Conservation (phyloP, 2,329 filamentous ascomycete genomes). For the Talaromyces sp. region DNA sequence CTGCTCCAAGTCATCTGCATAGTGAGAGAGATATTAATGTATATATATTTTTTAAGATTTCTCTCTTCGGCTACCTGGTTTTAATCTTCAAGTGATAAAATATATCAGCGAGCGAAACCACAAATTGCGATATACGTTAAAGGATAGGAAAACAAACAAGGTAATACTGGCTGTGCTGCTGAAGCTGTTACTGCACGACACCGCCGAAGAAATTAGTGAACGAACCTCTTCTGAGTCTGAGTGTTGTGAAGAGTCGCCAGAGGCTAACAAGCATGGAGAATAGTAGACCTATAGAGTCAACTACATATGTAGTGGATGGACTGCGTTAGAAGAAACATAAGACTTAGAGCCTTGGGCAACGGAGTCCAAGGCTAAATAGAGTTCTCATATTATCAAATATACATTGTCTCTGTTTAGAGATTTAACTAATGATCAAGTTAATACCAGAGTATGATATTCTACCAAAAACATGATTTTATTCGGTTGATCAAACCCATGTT, state of each 20-base stretch:
- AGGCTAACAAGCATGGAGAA: background rate
- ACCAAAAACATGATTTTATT: background rate
- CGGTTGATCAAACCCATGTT: background rate
- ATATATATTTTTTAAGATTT: conserved; percentile 30
- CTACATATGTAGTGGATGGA: background rate
- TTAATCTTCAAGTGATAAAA: conserved; percentile 30
- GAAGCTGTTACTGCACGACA: conserved; percentile 56
- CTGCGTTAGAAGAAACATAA: background rate
- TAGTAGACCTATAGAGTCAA: background rate
- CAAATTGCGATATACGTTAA: conserved; percentile 84
- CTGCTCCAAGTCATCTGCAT: background rate
- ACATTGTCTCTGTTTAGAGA: no score
- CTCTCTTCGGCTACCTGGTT: conserved; percentile 34
- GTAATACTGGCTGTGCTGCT: conserved; percentile 80
- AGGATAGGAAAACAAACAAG: conserved; percentile 68
- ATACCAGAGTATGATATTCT: background rate
- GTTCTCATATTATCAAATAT: no score
- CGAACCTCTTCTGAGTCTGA: background rate
- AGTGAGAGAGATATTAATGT: background rate
- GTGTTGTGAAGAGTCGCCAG: background rate
- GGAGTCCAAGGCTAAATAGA: no score
- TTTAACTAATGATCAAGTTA: no score
- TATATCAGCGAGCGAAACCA: conserved; percentile 65
- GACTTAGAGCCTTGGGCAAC: background rate
- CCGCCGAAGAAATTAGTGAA: conserved; percentile 14